Conservation (phyloP, 169 alveolate species). For the Eimeria praecox region DNA sequence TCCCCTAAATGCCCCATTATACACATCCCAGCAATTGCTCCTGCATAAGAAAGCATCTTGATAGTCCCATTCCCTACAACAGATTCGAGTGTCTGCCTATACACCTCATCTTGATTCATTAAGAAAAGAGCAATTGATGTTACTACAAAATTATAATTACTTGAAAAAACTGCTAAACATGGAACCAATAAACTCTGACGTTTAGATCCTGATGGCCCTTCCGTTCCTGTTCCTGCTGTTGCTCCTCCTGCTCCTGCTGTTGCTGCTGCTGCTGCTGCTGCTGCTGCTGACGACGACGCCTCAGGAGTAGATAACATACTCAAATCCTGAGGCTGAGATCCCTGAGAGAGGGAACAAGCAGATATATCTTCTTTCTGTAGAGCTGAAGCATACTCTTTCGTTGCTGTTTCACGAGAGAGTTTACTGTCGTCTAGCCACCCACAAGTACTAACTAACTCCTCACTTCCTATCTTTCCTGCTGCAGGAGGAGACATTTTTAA, state of each 20-base stretch:
- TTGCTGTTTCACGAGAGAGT: background rate
- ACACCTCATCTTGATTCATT: constrained; percentile 68
- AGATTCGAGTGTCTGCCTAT: constrained; percentile 27
- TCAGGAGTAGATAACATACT: no score
- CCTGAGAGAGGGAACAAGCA: no score
- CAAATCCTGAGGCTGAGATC: no score
- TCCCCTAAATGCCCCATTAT: constrained; percentile 77
- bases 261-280: background rate
- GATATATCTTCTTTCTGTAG: no score
- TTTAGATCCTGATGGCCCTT: no score
- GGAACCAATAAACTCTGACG: constrained; percentile 65
- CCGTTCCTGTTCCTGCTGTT: background rate
- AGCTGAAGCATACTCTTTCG: background rate
- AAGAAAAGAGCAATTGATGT: constrained; percentile 65
- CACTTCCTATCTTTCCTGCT: background rate
- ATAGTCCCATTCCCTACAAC: constrained; percentile 65
- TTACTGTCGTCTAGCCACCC: background rate
- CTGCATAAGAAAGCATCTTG: constrained; percentile 80
- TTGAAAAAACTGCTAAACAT: constrained; percentile 71
- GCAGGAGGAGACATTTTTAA: background rate
- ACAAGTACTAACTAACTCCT: background rate
- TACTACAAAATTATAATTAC: constrained; percentile 77
- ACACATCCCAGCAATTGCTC: constrained; percentile 77
- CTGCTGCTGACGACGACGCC: constrained; percentile 5
- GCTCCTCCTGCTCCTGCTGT: background rate